Evolutionary conservation across 768 basidiomycete genomes (phyloP), one percentile per base, ranked within the genome.

Genomic region (Hydnum rufescens): DNA sequence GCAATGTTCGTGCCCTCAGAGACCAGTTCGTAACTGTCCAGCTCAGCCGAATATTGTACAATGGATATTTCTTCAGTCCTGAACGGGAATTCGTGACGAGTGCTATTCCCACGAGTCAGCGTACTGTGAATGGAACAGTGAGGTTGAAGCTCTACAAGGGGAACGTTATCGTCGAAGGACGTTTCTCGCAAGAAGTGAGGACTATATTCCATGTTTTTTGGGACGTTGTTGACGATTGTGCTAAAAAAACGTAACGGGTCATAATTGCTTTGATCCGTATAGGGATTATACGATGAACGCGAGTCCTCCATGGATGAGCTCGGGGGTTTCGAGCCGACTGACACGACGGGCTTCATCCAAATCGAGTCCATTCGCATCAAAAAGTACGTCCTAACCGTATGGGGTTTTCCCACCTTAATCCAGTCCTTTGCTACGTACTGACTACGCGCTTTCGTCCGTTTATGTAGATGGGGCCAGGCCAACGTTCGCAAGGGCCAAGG

Each of bases 11-110:
- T 53, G 81, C 86, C 22, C 71, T 97, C 53, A 75, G 95, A 31
- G 95, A 99, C 66, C 83, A 88, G 63, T 99, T 97, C 68, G 73
- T 95, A 60, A 97, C 95, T 23, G 71, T 86, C 60, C 82, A 82
- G 64, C 72, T 97, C 52, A 79, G 85, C 65, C 72, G 80, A 59
- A 92, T 99, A 62, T 70, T 99, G 47, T 97, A 99, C 74, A 96
- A 97, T 63, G 95, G 93, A 32, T 89, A 93, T 70, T 97, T 89
- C 78, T 99, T 96, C 75, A 93, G 90, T n/a, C 92, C 95, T 44
- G 95, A 97, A 68, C 76, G 93, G 58, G 95, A 96, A 68, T 97
- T 97, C 62, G 70, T 97, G 61, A 82, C 80, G 42, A 78, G 80
- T 61, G 76, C 84, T 52, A 88, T 97, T 63, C 88, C 90, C 3